Conservation (phyloP, 495 filamentous ascomycete genomes). For the Xylaria scruposa region DNA sequence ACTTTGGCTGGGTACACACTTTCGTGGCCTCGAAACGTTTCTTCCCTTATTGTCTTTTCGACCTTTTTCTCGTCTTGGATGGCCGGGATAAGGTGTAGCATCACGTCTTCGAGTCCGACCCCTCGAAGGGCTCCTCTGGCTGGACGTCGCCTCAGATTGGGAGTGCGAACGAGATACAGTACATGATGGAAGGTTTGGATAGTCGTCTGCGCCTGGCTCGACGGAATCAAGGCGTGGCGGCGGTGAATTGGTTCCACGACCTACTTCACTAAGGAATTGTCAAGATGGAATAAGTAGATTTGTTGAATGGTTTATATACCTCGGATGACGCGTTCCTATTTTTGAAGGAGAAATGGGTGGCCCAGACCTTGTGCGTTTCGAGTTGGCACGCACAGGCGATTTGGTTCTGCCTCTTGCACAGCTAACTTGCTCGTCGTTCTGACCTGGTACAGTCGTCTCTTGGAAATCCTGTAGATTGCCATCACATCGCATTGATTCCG, state of each 20-base stretch:
- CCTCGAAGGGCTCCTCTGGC: neutral
- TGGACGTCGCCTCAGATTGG: neutral
- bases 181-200: neutral
- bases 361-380: slow-evolving; percentile 25
- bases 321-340: neutral
- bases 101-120: slow-evolving; percentile 18
- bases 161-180: neutral
- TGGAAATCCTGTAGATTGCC: neutral
- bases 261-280: neutral
- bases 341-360: neutral
- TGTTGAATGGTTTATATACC: neutral
- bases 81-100: neutral
- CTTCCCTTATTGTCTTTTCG: neutral
- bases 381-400: slow-evolving; percentile 29
- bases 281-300: neutral
- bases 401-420: slow-evolving; percentile 21
- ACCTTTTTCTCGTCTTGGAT: slow-evolving; percentile 1
- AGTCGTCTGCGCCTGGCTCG: neutral
- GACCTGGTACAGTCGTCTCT: neutral
- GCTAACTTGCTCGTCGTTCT: neutral
- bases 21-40: neutral
- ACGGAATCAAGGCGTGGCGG: neutral
- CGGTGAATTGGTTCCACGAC: neutral
- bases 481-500: slow-evolving; percentile 13
- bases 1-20: neutral